phyloP scores from a whole-genome alignment of 495 filamentous ascomycete genomes.

The Neurospora sp. region DNA sequence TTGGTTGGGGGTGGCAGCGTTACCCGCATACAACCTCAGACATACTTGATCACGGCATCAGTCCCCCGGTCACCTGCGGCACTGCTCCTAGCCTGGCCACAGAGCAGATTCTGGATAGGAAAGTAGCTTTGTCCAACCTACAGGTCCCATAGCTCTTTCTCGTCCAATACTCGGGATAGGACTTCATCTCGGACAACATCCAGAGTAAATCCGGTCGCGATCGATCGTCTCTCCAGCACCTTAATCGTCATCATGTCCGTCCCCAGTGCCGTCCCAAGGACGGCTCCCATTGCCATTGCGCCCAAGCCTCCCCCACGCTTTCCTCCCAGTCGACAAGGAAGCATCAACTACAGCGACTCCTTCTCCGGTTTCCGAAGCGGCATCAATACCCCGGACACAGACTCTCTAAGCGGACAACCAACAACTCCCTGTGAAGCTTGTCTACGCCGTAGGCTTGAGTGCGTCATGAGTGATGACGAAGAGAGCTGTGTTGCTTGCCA shows the following conservation, averaged over 20 bases:
- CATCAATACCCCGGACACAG: conserved; percentile 40
- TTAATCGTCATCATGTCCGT: conserved; percentile 38
- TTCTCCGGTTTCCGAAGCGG: conserved; percentile 34
- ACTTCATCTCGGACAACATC: conserved; percentile 1
- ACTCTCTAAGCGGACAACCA: conserved; percentile 33
- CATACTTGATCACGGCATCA: background rate
- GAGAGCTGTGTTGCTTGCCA: conserved; percentile 54
- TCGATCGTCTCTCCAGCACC: conserved; percentile 3
- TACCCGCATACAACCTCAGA: background rate
- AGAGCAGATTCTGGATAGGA: background rate
- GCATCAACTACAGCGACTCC: conserved; percentile 26
- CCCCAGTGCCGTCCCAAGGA: conserved; percentile 38
- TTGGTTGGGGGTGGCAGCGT: background rate
- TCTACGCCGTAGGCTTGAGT: conserved; percentile 74
- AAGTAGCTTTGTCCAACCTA: background rate
- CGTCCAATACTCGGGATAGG: background rate
- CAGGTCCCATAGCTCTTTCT: background rate
- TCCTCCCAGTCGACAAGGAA: conserved; percentile 33
- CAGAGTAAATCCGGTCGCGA: conserved; percentile 11
- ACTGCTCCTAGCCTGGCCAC: background rate
- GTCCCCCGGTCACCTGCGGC: background rate
- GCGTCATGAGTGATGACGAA: conserved; percentile 72
- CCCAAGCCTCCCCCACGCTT: conserved; percentile 36
- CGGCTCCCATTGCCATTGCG: conserved; percentile 49
- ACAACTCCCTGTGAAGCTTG: conserved; percentile 51